Percentiles rank a stretch among this genome's conserved stretches.
Conservation (phyloP, 1,139 yeast genomes). For the Magnusiomyces fungicola region DNA sequence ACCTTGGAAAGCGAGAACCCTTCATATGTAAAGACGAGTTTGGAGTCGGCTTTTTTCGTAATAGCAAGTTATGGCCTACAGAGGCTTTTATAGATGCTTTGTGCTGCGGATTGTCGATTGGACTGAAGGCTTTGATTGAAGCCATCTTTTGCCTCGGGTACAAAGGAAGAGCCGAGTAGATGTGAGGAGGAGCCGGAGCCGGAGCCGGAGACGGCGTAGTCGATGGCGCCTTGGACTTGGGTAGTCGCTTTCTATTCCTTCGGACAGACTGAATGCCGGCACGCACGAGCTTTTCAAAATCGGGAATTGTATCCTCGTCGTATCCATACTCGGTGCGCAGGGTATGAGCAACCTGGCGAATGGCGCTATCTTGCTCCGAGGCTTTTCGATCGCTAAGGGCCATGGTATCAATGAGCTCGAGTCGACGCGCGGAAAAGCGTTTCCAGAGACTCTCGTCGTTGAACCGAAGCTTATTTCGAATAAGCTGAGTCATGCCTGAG, state of each 20-base stretch:
- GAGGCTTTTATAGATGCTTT: too few relatives aligned
- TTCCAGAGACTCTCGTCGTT: slow-evolving; percentile 82
- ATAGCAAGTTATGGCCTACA: too few relatives aligned
- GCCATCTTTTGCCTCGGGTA: too few relatives aligned
- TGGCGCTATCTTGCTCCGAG: slow-evolving; percentile 82
- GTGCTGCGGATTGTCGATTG: too few relatives aligned
- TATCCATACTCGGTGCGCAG: slow-evolving; percentile 72
- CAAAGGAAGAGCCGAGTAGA: too few relatives aligned
- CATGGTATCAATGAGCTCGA: slow-evolving; percentile 78
- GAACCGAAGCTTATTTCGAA: slow-evolving; percentile 66
- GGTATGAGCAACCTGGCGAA: slow-evolving; percentile 65
- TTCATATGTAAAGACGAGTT: too few relatives aligned
- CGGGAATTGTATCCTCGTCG: slow-evolving; percentile 48
- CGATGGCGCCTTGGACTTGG: slow-evolving; percentile 19
- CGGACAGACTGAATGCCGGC: slow-evolving; percentile 85
- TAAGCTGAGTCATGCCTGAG: slow-evolving; percentile 68
- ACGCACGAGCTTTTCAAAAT: slow-evolving; percentile 82
- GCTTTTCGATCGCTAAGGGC: slow-evolving; percentile 77
- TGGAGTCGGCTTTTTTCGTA: too few relatives aligned
- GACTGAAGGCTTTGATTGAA: too few relatives aligned
- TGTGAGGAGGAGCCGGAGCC: neutral
- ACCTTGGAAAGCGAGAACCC: too few relatives aligned
- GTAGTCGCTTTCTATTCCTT: slow-evolving; percentile 55
- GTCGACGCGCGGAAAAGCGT: slow-evolving; percentile 75
- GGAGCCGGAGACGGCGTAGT: neutral